Evolutionary conservation across 1,284 basidiomycete species (phyloP), one percentile per base, ranked within the genome.

Genomic region (Vanrija sp.): DNA sequence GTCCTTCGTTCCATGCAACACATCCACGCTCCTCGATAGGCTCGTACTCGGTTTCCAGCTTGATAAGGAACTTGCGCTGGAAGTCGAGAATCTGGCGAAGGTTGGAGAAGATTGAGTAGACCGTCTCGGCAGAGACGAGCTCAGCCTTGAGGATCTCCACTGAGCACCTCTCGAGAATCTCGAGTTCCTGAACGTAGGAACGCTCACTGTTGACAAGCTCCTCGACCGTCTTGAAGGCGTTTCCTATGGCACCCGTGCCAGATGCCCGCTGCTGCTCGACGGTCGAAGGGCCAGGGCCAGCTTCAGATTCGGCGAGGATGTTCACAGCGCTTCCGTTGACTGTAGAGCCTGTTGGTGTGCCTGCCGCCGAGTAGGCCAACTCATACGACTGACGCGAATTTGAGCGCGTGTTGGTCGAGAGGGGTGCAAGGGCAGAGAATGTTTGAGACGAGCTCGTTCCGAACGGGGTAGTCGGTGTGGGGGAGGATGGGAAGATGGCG

Each of bases 131-230:
- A 67, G 94, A 88, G 61, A 98, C 86, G 55, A 91, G 82, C 66
- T 90, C 89, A 65, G 84, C 85, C 73, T 88, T 84, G 8, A 89
- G 82, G 55, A 98, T 80, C 16, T 87, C 85, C 47, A 82, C 85
- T 7, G 91, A 84, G 68, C 91, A 93, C 83, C 86, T 54, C 84
- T 95, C 92, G 82, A 99, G 87, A 68, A 94, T 87, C 76, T 99
- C 96, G 54, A 99, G 80, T 78, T 98, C 95, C 75, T 95, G 90
- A 16, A 99, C 95, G 75, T 95, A 98, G 79, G 96, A 97, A 52
- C 95, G 86, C 76, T 99, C 96, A 18, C 65, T 67, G 46, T 58
- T 58, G n/a, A 77, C 71, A 18, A 76, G 58, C 65, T 77, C 73
- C 52, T 76, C 68, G 42, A 77, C 73, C 5, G 67, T 64, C 55